Evolutionary conservation across 768 basidiomycete genomes (phyloP).

Genomic region (Amanita thiersii): DNA sequence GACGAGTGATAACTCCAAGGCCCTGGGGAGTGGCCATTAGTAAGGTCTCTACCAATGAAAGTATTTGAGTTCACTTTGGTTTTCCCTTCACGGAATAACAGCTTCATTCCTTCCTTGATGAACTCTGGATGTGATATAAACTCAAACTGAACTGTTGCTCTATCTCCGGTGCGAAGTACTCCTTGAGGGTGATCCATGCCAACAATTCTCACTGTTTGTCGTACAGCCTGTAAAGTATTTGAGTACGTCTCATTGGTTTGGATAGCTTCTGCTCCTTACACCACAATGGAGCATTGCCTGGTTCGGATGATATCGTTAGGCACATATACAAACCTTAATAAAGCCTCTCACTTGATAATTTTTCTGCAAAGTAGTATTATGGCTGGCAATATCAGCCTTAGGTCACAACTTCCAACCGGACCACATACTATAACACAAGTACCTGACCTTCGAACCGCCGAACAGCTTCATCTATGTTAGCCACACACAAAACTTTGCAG

Average conservation of each 20-base stretch:
- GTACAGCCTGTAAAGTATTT: slow-evolving; percentile 52
- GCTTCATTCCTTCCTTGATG: slow-evolving; percentile 88
- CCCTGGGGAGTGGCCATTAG: slow-evolving; percentile 35
- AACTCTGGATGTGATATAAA: slow-evolving; percentile 91
- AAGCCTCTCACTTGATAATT: slow-evolving; percentile 70
- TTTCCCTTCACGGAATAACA: slow-evolving; percentile 91
- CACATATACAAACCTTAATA: background rate
- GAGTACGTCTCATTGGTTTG: background rate
- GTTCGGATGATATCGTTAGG: background rate
- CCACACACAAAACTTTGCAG: background rate
- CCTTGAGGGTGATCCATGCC: slow-evolving; percentile 87
- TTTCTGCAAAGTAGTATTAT: slow-evolving; percentile 88
- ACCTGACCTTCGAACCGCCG: slow-evolving; percentile 90
- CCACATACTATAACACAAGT: slow-evolving; percentile 78
- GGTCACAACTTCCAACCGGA: background rate
- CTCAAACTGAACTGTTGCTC: slow-evolving; percentile 91
- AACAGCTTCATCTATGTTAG: slow-evolving; percentile 43
- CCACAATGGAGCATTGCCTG: slow-evolving; percentile 93
- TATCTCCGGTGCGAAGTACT: slow-evolving; percentile 88
- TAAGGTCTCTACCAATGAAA: slow-evolving; percentile 4
- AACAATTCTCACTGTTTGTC: slow-evolving; percentile 89
- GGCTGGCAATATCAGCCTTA: slow-evolving; percentile 32
- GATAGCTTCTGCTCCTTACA: slow-evolving; percentile 28
- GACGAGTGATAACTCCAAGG: slow-evolving; percentile 65
- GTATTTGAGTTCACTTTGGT: slow-evolving; percentile 60